Conservation (phyloP, 345 rosid species). For the Salix caprea region DNA sequence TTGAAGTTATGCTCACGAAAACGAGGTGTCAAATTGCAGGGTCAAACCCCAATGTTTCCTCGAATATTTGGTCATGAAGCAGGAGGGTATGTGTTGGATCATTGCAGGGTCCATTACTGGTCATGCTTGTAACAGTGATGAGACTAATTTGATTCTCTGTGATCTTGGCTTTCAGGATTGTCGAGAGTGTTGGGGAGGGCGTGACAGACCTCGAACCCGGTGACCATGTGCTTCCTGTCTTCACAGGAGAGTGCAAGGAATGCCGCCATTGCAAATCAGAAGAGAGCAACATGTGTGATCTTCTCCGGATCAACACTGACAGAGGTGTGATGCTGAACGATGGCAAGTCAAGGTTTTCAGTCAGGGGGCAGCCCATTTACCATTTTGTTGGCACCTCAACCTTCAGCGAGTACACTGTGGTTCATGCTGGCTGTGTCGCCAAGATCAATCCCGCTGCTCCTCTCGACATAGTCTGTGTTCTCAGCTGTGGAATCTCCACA, state of each 20-base stretch:
- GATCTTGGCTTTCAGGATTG: constrained; percentile 10
- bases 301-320: constrained; percentile 37
- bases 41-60: constrained; percentile 16
- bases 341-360: constrained; percentile 37
- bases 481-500: constrained; percentile 48
- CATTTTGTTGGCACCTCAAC: constrained; percentile 45
- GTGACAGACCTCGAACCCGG: constrained; percentile 37
- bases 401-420: constrained; percentile 40
- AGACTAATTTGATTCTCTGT: not conserved
- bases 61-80: constrained; percentile 22
- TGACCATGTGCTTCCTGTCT: constrained; percentile 41
- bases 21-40: constrained; percentile 4
- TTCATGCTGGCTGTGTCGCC: constrained; percentile 38
- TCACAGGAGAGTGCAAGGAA: constrained; percentile 38
- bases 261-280: constrained; percentile 33
- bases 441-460: constrained; percentile 51
- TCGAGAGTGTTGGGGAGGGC: constrained; percentile 43
- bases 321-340: constrained; percentile 37
- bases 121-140: not conserved
- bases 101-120: not conserved
- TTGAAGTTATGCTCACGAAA: too few species aligned
- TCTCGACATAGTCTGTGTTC: constrained; percentile 41
- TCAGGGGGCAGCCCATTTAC: constrained; percentile 35
- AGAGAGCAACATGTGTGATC: constrained; percentile 37
- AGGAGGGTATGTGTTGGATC: constrained; percentile 1